Percentiles rank a stretch among this genome's conserved stretches.
These are phyloP conservation scores for Pulicaria dysenterica DNA, from an alignment of 129 eudicot species.

Conservation along the genomic window DNA sequence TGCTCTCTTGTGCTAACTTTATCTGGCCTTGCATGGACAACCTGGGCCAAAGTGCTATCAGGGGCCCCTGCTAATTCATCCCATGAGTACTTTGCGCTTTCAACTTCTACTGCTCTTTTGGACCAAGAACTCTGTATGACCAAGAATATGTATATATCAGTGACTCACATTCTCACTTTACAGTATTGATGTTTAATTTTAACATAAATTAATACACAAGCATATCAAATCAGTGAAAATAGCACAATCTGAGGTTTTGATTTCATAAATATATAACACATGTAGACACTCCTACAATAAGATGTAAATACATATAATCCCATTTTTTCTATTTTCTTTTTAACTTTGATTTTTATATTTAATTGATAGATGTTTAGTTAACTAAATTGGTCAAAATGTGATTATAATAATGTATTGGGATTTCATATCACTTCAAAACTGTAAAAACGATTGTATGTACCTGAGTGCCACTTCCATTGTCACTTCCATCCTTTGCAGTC, in stretches of 20 bases:
- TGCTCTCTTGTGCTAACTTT: constrained; percentile 34
- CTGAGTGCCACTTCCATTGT: constrained; percentile 75
- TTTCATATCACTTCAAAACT: too few species aligned
- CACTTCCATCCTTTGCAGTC: constrained; percentile 64
- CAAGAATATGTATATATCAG: constrained; percentile 3
- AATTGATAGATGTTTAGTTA: constrained; percentile 8
- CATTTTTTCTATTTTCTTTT: not conserved
- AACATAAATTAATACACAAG: not conserved
- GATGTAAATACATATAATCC: constrained; percentile 11
- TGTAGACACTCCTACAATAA: not conserved
- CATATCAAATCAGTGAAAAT: not conserved
- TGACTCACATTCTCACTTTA: not conserved
- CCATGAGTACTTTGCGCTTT: constrained; percentile 54
- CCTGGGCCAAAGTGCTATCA: constrained; percentile 73
- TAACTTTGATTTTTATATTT: not conserved
- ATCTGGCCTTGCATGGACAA: constrained; percentile 48
- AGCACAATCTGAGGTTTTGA: not conserved
- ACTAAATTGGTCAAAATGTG: too few species aligned
- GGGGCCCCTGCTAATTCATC: constrained; percentile 48
- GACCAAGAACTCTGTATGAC: constrained; percentile 77
- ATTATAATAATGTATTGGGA: too few species aligned
- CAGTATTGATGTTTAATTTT: constrained; percentile 2
- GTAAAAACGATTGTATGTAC: constrained; percentile 22
- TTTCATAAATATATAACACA: not conserved
- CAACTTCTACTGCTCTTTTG: constrained; percentile 64